A percentile compares a stretch with the other conserved stretches of the same genome.
Evolutionary conservation across 2,329 filamentous ascomycete genomes (phyloP).

Genomic region (Microdochium nivale): DNA sequence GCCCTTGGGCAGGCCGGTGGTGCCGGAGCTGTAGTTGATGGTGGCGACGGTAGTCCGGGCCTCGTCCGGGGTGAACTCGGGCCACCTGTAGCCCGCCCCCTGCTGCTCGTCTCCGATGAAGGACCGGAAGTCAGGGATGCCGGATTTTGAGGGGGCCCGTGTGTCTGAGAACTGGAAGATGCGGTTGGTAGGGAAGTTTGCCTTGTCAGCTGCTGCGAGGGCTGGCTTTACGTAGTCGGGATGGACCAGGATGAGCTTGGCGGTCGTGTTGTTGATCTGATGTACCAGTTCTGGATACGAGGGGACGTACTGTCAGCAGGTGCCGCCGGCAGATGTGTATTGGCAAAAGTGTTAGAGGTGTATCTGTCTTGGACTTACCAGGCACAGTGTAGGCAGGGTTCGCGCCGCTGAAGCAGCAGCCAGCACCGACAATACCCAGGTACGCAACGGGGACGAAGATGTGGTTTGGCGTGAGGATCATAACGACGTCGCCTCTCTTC

Average conservation of each 20-base stretch:
- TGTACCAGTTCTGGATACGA: constrained; percentile 40
- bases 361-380: constrained; percentile 21
- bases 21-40: constrained; percentile 82
- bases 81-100: constrained; percentile 30
- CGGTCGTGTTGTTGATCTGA: constrained; percentile 40
- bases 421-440: constrained; percentile 41
- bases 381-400: constrained; percentile 42
- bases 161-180: constrained; percentile 34
- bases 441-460: constrained; percentile 46
- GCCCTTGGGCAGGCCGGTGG: constrained; percentile 85
- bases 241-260: constrained; percentile 19
- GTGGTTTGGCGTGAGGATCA: constrained; percentile 46
- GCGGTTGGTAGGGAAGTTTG: constrained; percentile 27
- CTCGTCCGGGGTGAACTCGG: constrained; percentile 22
- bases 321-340: constrained; percentile 2
- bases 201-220: neutral
- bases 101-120: constrained; percentile 24
- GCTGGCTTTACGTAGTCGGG: neutral
- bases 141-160: constrained; percentile 16
- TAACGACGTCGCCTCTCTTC: constrained; percentile 38
- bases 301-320: too few species aligned
- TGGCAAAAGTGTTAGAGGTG: neutral
- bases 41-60: constrained; percentile 46
- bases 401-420: constrained; percentile 43
- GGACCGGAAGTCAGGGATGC: constrained; percentile 31